phyloP scores from a whole-genome alignment of 2,329 filamentous ascomycete genomes.

The Neofusicoccum cordaticola region DNA sequence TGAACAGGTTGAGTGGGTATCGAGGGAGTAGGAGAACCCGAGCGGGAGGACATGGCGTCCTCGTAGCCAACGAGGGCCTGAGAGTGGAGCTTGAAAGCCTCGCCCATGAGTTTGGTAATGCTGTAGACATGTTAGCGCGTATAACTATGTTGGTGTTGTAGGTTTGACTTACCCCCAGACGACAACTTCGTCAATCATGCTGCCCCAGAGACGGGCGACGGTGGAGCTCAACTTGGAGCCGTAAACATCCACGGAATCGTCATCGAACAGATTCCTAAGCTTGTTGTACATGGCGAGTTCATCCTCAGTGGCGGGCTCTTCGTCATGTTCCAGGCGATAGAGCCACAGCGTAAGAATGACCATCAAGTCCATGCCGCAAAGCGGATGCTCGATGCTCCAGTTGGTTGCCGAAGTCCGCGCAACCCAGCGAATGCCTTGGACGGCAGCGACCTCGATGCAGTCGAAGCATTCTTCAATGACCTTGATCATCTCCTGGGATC shows the following conservation, averaged over 20 bases:
- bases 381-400: conserved; percentile 97
- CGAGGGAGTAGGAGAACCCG: conserved; percentile 41
- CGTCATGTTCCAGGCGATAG: conserved; percentile 98
- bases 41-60: conserved; percentile 62
- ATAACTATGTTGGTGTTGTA: not conserved
- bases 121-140: conserved; percentile 54
- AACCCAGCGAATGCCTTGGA: conserved; percentile 95
- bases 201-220: conserved; percentile 92
- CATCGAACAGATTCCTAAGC: conserved; percentile 83
- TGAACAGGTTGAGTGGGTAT: conserved; percentile 41
- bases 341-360: conserved; percentile 97
- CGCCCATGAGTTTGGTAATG: conserved; percentile 93
- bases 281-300: conserved; percentile 90
- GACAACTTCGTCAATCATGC: conserved; percentile 96
- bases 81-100: conserved; percentile 94
- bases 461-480: conserved; percentile 97
- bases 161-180: conserved; percentile 88
- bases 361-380: conserved; percentile 95
- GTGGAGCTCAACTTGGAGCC: conserved; percentile 88
- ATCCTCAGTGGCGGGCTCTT: conserved; percentile 81
- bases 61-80: conserved; percentile 94
- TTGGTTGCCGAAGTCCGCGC: conserved; percentile 97
- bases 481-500: conserved; percentile 96
- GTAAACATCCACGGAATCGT: conserved; percentile 80
- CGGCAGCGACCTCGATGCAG: conserved; percentile 92